Conservation (phyloP, 2,329 filamentous ascomycete species). For the Karstenula rhodostoma region DNA sequence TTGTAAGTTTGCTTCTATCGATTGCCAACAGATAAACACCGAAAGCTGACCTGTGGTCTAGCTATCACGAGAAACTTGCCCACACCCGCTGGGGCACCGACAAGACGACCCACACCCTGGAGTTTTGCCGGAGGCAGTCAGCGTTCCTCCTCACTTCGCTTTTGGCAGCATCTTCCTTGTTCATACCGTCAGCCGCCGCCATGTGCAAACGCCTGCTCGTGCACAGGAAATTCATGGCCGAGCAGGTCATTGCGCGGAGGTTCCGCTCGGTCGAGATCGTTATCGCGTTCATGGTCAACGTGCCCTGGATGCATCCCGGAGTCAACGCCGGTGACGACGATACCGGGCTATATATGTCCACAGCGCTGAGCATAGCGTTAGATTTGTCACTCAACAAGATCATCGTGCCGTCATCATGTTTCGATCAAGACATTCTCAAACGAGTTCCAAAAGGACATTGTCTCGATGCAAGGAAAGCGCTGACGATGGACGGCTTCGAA, state of each 20-base stretch:
- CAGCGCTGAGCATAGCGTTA: constrained; percentile 73
- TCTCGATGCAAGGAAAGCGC: constrained; percentile 70
- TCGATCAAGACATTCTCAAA: constrained; percentile 56
- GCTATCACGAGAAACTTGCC: constrained; percentile 73
- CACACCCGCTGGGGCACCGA: constrained; percentile 80
- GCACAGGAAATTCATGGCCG: constrained; percentile 69
- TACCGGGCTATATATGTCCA: constrained; percentile 74
- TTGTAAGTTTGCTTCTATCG: constrained; percentile 61
- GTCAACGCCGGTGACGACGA: constrained; percentile 74
- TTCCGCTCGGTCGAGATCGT: constrained; percentile 77
- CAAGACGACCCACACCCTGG: constrained; percentile 69
- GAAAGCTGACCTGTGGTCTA: constrained; percentile 36
- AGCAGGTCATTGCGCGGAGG: constrained; percentile 67
- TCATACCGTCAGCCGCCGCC: constrained; percentile 69
- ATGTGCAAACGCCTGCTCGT: constrained; percentile 71
- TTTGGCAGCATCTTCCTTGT: constrained; percentile 72
- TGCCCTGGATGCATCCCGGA: constrained; percentile 77
- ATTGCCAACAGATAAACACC: background rate
- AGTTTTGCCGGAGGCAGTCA: constrained; percentile 72
- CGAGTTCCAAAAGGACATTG: constrained; percentile 71
- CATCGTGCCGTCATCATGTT: constrained; percentile 63
- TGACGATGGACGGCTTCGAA: constrained; percentile 73
- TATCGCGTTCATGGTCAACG: constrained; percentile 76
- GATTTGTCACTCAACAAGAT: constrained; percentile 76
- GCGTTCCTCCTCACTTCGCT: constrained; percentile 77